These are phyloP conservation scores for Cryptococcus jaspeensis DNA, from an alignment of 1,284 basidiomycete species.

Conservation along the genomic window DNA sequence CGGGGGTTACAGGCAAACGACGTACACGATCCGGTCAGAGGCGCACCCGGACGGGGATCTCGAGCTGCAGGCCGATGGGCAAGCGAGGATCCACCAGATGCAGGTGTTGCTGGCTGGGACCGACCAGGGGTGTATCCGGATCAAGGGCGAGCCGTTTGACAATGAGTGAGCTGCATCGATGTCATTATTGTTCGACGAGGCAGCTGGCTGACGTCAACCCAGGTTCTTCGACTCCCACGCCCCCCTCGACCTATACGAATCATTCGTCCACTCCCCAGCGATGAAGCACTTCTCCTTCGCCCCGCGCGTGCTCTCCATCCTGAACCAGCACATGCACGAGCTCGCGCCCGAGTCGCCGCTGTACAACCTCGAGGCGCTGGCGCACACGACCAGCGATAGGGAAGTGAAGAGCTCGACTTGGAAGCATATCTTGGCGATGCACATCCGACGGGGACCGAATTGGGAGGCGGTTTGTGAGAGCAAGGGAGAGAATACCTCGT, in stretches of 20 bases:
- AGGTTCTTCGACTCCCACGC: conserved; percentile 47
- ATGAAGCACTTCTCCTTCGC: conserved; percentile 48
- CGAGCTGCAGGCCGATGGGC: conserved; percentile 28
- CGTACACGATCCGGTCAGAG: conserved; percentile 23
- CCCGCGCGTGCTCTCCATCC: conserved; percentile 35
- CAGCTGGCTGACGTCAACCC: not conserved
- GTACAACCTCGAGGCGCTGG: conserved; percentile 33
- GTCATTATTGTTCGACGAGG: not conserved
- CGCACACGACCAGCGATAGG: conserved; percentile 12
- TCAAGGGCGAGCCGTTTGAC: conserved; percentile 45
- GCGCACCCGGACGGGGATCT: conserved; percentile 31
- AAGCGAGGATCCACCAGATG: conserved; percentile 34
- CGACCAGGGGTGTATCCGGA: conserved; percentile 39
- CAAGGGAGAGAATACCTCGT: conserved; percentile 36
- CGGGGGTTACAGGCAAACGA: conserved; percentile 18
- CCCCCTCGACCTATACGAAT: conserved; percentile 37
- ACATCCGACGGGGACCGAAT: conserved; percentile 34
- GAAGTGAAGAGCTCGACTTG: conserved; percentile 21
- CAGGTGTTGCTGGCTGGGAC: conserved; percentile 31
- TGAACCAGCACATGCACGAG: conserved; percentile 35
- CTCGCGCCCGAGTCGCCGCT: conserved; percentile 30
- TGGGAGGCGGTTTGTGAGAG: conserved; percentile 37
- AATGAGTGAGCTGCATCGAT: conserved; percentile 32
- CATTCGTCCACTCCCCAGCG: conserved; percentile 40
- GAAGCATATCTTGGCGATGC: conserved; percentile 48